Evolutionary conservation across 179 eudicot genomes (phyloP), one percentile per base, ranked within the genome.

Genomic region (Carnegiea gigantea): DNA sequence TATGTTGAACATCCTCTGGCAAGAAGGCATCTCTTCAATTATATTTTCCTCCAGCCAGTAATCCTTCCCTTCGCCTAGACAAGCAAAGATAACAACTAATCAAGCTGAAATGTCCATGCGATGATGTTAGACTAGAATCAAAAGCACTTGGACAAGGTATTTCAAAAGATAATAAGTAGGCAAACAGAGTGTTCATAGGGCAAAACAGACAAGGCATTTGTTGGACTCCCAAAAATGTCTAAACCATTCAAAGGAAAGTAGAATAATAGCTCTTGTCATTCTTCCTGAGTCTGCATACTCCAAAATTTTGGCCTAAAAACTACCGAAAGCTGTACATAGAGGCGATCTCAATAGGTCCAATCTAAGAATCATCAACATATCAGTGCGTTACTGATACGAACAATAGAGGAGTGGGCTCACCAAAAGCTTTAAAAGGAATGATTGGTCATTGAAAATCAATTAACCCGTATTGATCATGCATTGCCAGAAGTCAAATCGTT

Each of bases 21-120:
- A 97, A 80, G 90, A 93, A 83, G 99, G 99, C 93, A 97, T 92
- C 86, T 97, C 99, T 85, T 97, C 99, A 77, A 17, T 88, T 75
- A 95, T 87, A 83, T 92, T 93, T 79, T 92, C 95, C 77, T 93
- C 98, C 68, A 83, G 88, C 99, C 99, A 97, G 78, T 97, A 97
- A 0, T 90, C 95, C 80, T 83, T 86, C 13, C 99, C 99, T 83
- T 89, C 84, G 57, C 99, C 99, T 95, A 73, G 75, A 84, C 70
- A 33, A 72, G 30, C 57, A 79, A 78, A 49, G 81, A 72, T 36
- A 75, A 64, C 46, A 49, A 67, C 38, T 77, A 6, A 71, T 59
- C 36, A 70, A 28, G 77, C 53, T 13, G 23, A 9, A 30, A 75
- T 68, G 11, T 67, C 70, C 15, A 38, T 57, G 36, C 57, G 18